A percentile compares a stretch with the other conserved stretches of the same genome.
Evolutionary conservation across 208 protist genomes (phyloP).

Genomic region (Leishmania guyanensis): DNA sequence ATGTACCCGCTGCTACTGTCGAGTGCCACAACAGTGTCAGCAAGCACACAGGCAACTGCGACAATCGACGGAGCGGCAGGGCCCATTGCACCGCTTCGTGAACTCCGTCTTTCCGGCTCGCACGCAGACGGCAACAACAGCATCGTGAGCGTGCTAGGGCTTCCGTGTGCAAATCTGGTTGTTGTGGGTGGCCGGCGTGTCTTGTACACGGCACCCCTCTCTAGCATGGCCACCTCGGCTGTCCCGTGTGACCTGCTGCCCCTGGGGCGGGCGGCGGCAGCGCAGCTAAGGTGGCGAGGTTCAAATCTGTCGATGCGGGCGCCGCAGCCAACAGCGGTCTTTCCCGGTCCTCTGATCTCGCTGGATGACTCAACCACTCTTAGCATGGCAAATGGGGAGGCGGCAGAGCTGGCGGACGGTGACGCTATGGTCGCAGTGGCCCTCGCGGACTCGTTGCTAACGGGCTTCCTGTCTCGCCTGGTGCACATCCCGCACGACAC

Average conservation of each 20-base stretch:
- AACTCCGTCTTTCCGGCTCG: slow-evolving; percentile 5
- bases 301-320: neutral
- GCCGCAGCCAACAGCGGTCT: slow-evolving; percentile 45
- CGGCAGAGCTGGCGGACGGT: neutral
- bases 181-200: slow-evolving; percentile 19
- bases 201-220: slow-evolving; percentile 21
- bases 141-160: slow-evolving; percentile 23
- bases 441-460: slow-evolving; percentile 10
- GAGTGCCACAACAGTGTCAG: neutral
- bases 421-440: neutral
- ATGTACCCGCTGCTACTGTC: slow-evolving; percentile 1
- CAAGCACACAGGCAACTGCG: neutral
- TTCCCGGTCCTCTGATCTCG: slow-evolving; percentile 54
- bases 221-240: slow-evolving; percentile 10
- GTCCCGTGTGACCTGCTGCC: slow-evolving; percentile 14
- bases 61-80: neutral
- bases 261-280: neutral
- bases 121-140: neutral
- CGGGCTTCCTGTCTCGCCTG: slow-evolving; percentile 33
- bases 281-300: neutral
- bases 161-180: slow-evolving; percentile 13
- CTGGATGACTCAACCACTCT: slow-evolving; percentile 2
- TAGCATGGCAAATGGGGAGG: no score
- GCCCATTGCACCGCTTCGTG: slow-evolving; percentile 4
- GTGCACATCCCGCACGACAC: slow-evolving; percentile 6